Percentiles rank a stretch among this genome's conserved stretches.
These are phyloP conservation scores for maize (Zea mays) DNA, from an alignment of 176 grass and related monocot species.

Conservation along the genomic window DNA sequence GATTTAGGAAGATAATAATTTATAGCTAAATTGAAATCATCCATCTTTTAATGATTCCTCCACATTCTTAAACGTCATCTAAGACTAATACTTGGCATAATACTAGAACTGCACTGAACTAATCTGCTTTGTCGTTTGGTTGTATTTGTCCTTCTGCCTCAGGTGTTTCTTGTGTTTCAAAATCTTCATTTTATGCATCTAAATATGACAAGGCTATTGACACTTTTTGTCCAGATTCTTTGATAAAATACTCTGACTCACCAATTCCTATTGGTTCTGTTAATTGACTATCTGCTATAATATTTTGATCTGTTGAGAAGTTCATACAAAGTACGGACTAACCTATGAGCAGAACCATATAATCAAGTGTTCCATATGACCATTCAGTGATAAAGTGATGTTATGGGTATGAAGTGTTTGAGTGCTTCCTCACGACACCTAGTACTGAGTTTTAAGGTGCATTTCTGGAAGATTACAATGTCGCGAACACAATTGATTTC, in stretches of 20 bases:
- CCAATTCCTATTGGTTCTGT: neutral
- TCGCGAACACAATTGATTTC: neutral
- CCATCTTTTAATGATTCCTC: neutral
- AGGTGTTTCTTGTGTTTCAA: constrained; percentile 7
- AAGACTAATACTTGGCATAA: neutral
- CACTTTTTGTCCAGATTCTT: constrained; percentile 1
- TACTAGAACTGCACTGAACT: neutral
- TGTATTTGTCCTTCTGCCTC: neutral
- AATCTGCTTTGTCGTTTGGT: constrained; percentile 11
- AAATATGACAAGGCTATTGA: neutral
- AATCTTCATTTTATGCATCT: neutral
- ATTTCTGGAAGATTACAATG: neutral
- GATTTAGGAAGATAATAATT: neutral
- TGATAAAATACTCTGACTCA: neutral
- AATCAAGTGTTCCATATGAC: neutral
- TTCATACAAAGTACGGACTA: neutral
- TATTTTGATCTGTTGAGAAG: neutral
- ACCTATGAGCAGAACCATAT: neutral
- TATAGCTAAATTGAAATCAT: constrained; percentile 14
- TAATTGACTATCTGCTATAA: neutral
- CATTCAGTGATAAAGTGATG: neutral
- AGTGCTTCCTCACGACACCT: neutral
- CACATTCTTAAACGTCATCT: neutral
- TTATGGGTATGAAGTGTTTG: neutral
- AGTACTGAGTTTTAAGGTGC: neutral